phyloP scores from a whole-genome alignment of 345 rosid species.

The Moricandia arvensis region DNA sequence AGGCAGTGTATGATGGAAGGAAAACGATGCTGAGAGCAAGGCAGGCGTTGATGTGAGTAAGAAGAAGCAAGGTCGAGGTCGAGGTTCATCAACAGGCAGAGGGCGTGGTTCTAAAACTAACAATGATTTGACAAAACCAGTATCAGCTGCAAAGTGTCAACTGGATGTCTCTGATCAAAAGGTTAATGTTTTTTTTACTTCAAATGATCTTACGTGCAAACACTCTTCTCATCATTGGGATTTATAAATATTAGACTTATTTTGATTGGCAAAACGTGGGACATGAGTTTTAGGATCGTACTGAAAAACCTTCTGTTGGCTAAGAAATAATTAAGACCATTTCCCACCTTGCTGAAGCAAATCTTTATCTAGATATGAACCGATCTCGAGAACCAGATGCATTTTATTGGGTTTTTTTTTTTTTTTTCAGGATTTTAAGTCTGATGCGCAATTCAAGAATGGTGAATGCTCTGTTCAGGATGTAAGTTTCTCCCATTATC shows the following conservation, averaged over 20 bases:
- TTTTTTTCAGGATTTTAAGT: conserved; percentile 55
- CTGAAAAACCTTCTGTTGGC: background rate
- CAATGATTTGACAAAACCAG: conserved; percentile 49
- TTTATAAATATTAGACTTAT: background rate
- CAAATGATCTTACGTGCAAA: background rate
- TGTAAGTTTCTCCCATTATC: conserved; percentile 43
- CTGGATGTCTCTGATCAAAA: conserved; percentile 60
- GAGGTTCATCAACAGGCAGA: conserved; percentile 68
- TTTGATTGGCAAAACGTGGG: background rate
- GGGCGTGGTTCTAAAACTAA: conserved; percentile 81
- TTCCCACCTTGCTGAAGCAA: background rate
- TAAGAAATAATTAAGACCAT: background rate
- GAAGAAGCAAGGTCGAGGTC: conserved; percentile 86
- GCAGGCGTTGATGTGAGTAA: conserved; percentile 50
- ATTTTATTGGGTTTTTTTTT: conserved; percentile 8
- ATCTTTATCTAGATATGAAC: conserved; percentile 13
- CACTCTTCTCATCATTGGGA: background rate
- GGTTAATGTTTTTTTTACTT: conserved; percentile 46
- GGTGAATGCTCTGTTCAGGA: conserved; percentile 51
- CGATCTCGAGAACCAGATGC: conserved; percentile 10
- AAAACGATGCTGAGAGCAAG: conserved; percentile 63
- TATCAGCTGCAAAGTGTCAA: conserved; percentile 58
- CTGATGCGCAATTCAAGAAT: conserved; percentile 49
- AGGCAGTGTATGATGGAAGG: conserved; percentile 60
- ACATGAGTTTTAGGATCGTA: conserved; percentile 1